Evolutionary conservation across 164 flowering plant genomes (phyloP), one percentile per base, ranked within the genome.

Genomic region (Taxillus chinensis): DNA sequence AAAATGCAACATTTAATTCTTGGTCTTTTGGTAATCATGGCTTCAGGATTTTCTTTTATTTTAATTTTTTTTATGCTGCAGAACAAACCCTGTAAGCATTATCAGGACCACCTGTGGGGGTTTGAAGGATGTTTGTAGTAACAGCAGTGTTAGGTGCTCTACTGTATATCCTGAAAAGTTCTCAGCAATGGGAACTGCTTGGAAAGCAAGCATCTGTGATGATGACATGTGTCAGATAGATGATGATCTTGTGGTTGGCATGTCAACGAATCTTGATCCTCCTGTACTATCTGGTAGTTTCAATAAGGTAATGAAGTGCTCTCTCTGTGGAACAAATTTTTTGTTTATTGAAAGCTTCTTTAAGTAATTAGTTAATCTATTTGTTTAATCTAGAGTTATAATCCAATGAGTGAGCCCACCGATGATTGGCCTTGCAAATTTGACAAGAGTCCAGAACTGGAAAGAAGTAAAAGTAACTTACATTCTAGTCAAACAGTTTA

Each of bases 171-270:
- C 82, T 45, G 75, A 77, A 48, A 80, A 78, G 43, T 74, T 72
- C 42, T 67, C 75, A 5, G 77, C 67, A 64, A 57, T 55, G 55
- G 60, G 72, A 56, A 64, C 58, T n/a, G 41, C 66, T 45, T 78
- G 86, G 86, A 68, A 69, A 61, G 55, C 65, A 8, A 67, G 66
- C 64, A 75, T 60, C 43, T 68, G 77, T 64, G 85, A 77, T 60
- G 85, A 83, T 68, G 92, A 86, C 67, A 82, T 86, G 86, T 86
- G 92, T 64, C 73, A 62, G 70, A 68, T 86, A 38, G 86, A 80
- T 72, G 85, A 82, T 67, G 87, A 76, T 60, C 62, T 80, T 65
- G 45, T 66, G 8, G 41, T 54, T 61, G 74, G 65, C 41, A 66
- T 72, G 62, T 71, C 86, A 42, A 56, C 55, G 15, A 75, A 74